A percentile compares a stretch with the other conserved stretches of the same genome.
phyloP scores from a whole-genome alignment of 768 basidiomycete genomes.

The Clavulina sp. region DNA sequence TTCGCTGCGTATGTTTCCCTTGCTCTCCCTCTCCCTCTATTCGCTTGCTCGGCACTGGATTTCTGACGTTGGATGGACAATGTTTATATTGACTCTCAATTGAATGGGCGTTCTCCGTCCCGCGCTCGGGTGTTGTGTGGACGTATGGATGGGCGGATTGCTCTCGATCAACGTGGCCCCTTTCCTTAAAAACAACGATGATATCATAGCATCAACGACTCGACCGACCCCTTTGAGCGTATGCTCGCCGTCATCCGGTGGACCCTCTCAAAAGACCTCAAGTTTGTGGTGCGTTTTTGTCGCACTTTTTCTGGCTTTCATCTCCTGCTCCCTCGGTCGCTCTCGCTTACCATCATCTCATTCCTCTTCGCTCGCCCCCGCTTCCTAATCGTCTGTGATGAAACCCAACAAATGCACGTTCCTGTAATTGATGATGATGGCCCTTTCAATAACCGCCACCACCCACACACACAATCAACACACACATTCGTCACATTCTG shows the following conservation, averaged over 20 bases:
- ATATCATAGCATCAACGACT: conserved; percentile 81
- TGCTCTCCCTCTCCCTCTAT: neutral
- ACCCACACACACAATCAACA: no score
- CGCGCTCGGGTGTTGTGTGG: no score
- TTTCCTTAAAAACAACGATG: neutral
- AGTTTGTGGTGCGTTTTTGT: conserved; percentile 51
- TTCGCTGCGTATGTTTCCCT: conserved; percentile 61
- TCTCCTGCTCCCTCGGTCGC: neutral
- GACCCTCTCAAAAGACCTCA: conserved; percentile 83
- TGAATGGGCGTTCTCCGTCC: no score
- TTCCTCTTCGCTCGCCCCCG: neutral
- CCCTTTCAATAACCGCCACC: no score
- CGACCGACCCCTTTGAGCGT: conserved; percentile 78
- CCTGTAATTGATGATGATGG: no score
- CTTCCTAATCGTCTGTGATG: neutral
- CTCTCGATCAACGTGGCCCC: neutral
- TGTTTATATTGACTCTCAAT: no score
- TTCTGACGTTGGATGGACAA: no score
- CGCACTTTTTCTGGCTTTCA: neutral
- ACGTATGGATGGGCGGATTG: neutral
- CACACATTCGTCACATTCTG: no score
- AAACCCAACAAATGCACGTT: neutral
- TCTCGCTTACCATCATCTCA: conserved; percentile 2
- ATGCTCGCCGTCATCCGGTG: conserved; percentile 88
- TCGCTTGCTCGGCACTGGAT: no score